A percentile compares a stretch with the other conserved stretches of the same genome.
Conservation (phyloP, 352 stramenopile genomes). For the Phytophthora aleatoria region DNA sequence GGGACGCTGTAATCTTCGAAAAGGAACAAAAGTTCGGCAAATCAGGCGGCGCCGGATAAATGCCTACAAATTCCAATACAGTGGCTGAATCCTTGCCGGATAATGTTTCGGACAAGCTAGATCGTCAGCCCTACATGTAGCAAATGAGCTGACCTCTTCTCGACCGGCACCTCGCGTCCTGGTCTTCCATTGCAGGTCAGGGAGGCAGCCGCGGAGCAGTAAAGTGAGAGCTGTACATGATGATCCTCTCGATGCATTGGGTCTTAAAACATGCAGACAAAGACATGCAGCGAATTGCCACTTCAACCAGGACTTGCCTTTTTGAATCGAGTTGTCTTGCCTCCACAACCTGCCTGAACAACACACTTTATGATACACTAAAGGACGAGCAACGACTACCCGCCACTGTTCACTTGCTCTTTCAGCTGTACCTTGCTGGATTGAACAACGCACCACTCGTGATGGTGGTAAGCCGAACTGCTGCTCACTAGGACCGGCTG, state of each 20-base stretch:
- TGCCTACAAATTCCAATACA: slow-evolving; percentile 21
- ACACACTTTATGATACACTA: background rate
- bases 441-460: slow-evolving; percentile 11
- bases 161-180: background rate
- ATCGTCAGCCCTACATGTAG: background rate
- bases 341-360: too few species aligned
- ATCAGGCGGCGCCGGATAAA: slow-evolving; percentile 26
- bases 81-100: slow-evolving; percentile 17
- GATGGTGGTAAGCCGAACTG: slow-evolving; percentile 16
- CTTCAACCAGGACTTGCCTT: background rate
- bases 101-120: slow-evolving; percentile 15
- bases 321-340: background rate
- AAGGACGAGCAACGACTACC: slow-evolving; percentile 1
- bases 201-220: too few species aligned
- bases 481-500: slow-evolving; percentile 9
- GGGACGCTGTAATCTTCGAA: slow-evolving; percentile 30
- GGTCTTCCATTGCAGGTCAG: background rate
- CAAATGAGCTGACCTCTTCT: too few species aligned
- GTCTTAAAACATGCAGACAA: background rate
- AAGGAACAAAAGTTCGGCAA: slow-evolving; percentile 25
- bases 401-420: background rate
- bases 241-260: background rate
- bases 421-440: slow-evolving; percentile 30
- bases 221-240: background rate
- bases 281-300: background rate